Conservation (phyloP, 2,329 filamentous ascomycete genomes). For the Ceratocystiopsis sp. region DNA sequence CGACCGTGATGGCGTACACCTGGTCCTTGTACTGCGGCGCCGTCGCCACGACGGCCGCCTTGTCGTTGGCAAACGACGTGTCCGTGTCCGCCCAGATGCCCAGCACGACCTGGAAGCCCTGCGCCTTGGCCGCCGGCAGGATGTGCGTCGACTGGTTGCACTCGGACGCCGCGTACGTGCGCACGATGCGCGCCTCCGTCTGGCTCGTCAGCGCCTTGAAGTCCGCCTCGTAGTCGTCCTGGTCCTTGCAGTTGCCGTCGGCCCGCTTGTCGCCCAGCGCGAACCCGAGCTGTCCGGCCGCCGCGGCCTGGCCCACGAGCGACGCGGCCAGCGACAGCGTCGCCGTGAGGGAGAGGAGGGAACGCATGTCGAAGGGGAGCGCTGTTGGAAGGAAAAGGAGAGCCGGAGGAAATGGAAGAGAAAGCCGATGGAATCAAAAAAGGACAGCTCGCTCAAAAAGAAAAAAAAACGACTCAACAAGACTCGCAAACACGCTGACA, state of each 20-base stretch:
- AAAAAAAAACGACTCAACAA: no score
- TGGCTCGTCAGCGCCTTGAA: constrained; percentile 1
- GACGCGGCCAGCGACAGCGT: neutral
- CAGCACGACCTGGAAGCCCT: constrained; percentile 4
- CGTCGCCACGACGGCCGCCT: constrained; percentile 2
- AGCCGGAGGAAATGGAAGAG: no score
- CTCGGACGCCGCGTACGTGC: constrained; percentile 4
- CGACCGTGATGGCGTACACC: constrained; percentile 7
- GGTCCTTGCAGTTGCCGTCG: constrained; percentile 5
- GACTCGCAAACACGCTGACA: no score
- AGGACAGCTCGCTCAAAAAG: no score
- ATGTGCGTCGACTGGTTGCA: constrained; percentile 5
- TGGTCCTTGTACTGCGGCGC: constrained; percentile 6
- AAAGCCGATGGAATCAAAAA: no score
- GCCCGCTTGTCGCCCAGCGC: constrained; percentile 5
- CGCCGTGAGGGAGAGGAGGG: neutral
- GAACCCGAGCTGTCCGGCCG: constrained; percentile 3
- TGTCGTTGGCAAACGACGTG: constrained; percentile 4
- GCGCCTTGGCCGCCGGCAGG: constrained; percentile 3
- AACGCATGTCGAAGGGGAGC: neutral
- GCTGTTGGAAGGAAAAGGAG: neutral
- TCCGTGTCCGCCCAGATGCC: constrained; percentile 6
- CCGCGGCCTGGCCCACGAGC: neutral
- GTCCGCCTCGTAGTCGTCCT: constrained; percentile 5
- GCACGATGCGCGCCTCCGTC: constrained; percentile 2